A percentile compares a stretch with the other conserved stretches of the same genome.
These are phyloP conservation scores for Teunomyces kruisii DNA, from an alignment of 805 yeast species.

Conservation along the genomic window DNA sequence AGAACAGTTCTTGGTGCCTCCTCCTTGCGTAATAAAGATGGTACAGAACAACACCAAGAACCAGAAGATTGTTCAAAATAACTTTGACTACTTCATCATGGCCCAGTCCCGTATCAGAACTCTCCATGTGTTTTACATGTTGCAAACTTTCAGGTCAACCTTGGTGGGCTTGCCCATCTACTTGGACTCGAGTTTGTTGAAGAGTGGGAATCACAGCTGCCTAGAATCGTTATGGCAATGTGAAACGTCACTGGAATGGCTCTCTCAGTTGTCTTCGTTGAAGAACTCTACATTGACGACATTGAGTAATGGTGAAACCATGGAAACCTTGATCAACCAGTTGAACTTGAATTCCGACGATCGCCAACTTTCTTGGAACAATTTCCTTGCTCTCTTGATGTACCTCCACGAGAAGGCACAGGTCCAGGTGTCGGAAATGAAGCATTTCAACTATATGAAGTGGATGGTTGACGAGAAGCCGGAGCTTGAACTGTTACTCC, in stretches of 20 bases:
- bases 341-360: slow-evolving; percentile 34
- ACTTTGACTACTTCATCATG: slow-evolving; percentile 51
- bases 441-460: slow-evolving; percentile 45
- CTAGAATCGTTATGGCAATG: slow-evolving; percentile 63
- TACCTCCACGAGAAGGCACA: slow-evolving; percentile 68
- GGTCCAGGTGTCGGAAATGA: slow-evolving; percentile 41
- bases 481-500: slow-evolving; percentile 53
- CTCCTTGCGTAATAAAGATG: slow-evolving; percentile 18
- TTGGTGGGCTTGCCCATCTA: slow-evolving; percentile 41
- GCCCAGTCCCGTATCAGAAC: slow-evolving; percentile 59
- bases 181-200: slow-evolving; percentile 44
- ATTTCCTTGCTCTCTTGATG: slow-evolving; percentile 56
- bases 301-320: slow-evolving; percentile 55
- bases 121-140: slow-evolving; percentile 48
- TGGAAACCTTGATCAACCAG: slow-evolving; percentile 46
- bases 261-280: slow-evolving; percentile 16
- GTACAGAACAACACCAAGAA: slow-evolving; percentile 3
- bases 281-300: slow-evolving; percentile 52
- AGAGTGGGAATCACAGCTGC: slow-evolving; percentile 65
- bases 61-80: slow-evolving; percentile 29
- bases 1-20: slow-evolving; percentile 46
- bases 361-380: slow-evolving; percentile 44
- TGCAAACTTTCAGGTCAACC: slow-evolving; percentile 49
- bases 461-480: slow-evolving; percentile 71
- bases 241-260: slow-evolving; percentile 53